Conservation (phyloP, 225 moss, liverwort and hornwort genomes). For the Polytrichum formosum region DNA sequence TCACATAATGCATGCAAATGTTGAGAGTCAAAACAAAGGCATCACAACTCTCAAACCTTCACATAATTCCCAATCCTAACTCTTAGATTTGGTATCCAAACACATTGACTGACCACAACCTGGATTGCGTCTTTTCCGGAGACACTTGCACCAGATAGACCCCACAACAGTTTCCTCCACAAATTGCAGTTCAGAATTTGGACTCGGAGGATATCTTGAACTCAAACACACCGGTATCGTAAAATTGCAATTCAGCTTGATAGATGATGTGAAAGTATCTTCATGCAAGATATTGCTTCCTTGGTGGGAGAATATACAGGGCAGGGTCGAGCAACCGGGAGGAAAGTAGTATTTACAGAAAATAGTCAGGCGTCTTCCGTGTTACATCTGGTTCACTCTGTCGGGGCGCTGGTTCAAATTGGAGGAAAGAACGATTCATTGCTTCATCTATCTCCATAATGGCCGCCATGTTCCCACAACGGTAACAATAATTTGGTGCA, state of each 20-base stretch:
- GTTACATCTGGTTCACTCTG: slow-evolving; percentile 99
- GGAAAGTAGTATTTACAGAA: slow-evolving; percentile 76
- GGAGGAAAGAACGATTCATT: slow-evolving; percentile 94
- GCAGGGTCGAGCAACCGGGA: slow-evolving; percentile 61
- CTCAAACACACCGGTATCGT: too few species aligned
- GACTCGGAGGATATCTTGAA: too few species aligned
- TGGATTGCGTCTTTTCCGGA: too few species aligned
- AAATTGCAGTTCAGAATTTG: too few species aligned
- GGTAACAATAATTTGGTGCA: slow-evolving; percentile 99
- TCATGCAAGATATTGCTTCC: slow-evolving; percentile 58
- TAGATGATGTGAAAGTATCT: slow-evolving; percentile 38
- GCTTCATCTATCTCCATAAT: slow-evolving; percentile 99
- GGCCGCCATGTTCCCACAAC: slow-evolving; percentile 98
- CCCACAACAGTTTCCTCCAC: too few species aligned
- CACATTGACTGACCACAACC: too few species aligned
- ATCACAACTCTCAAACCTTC: too few species aligned
- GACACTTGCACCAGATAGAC: too few species aligned
- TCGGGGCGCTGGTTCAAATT: slow-evolving; percentile 96
- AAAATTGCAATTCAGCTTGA: slow-evolving; percentile 17
- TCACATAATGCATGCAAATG: too few species aligned
- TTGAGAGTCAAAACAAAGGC: too few species aligned
- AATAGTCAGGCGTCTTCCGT: slow-evolving; percentile 99
- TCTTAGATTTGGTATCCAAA: too few species aligned
- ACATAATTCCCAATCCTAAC: too few species aligned
- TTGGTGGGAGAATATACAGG: slow-evolving; percentile 73